phyloP scores from a whole-genome alignment of 2,329 filamentous ascomycete genomes.

The Helminthosporium solani region DNA sequence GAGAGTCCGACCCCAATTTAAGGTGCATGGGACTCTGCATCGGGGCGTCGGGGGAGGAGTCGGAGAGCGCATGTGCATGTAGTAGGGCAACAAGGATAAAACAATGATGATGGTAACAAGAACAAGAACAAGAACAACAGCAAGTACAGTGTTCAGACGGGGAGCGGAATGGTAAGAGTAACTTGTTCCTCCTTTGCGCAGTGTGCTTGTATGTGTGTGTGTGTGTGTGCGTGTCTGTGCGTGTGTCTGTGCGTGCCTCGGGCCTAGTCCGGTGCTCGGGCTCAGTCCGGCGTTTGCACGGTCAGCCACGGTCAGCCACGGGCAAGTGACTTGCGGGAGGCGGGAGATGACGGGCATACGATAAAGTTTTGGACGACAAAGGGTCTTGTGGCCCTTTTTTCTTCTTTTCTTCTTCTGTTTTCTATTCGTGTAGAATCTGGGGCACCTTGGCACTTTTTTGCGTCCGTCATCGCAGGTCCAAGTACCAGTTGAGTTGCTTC shows the following conservation, averaged over 20 bases:
- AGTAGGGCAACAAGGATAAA: too few relatives aligned
- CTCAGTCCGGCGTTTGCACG: conserved; percentile 28
- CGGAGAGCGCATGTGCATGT: conserved; percentile 25
- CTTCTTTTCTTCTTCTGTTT: too few relatives aligned
- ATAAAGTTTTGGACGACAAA: conserved; percentile 34
- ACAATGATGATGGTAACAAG: too few relatives aligned
- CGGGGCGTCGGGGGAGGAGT: conserved; percentile 30
- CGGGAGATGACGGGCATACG: conserved; percentile 43
- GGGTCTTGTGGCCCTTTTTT: conserved; percentile 20
- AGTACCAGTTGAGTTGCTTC: too few relatives aligned
- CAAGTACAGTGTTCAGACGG: too few relatives aligned
- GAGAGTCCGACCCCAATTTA: conserved; percentile 19
- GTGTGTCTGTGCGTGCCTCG: too few relatives aligned
- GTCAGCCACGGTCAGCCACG: conserved; percentile 13
- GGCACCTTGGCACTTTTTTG: conserved; percentile 4
- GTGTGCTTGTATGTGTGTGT: too few relatives aligned
- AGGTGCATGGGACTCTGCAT: conserved; percentile 22
- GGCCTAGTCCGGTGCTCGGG: conserved; percentile 26
- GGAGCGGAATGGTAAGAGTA: too few relatives aligned
- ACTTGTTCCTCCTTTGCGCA: too few relatives aligned
- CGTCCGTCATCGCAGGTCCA: conserved; percentile 5
- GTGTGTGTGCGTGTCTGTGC: too few relatives aligned
- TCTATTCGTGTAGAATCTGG: background rate
- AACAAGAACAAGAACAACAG: too few relatives aligned
- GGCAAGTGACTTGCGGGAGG: conserved; percentile 37